Conservation (phyloP, 2,329 filamentous ascomycete species). For the Neopestalotiopsis rosae region DNA sequence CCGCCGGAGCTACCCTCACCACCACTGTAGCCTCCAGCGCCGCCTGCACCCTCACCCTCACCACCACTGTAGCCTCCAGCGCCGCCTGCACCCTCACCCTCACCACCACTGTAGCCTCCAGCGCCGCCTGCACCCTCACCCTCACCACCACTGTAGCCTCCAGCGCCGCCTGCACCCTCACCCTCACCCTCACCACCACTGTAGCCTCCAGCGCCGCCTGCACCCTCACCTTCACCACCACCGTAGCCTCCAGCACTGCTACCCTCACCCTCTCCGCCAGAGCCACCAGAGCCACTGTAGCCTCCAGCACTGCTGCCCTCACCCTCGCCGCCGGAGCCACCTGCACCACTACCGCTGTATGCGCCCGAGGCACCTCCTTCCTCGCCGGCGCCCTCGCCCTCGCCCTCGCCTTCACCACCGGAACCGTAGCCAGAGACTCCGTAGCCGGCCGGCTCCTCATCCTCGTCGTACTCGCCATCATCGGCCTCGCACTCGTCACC, state of each 20-base stretch:
- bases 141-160: not conserved
- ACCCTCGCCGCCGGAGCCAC: not conserved
- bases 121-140: not conserved
- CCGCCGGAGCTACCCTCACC: not conserved
- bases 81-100: not conserved
- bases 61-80: constrained; percentile 4
- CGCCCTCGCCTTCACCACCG: not conserved
- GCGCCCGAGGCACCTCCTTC: not conserved
- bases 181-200: not conserved
- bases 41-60: not conserved
- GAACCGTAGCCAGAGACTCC: not conserved
- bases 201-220: not conserved
- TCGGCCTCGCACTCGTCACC: not conserved
- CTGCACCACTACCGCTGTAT: not conserved
- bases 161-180: not conserved
- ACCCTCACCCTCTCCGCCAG: not conserved
- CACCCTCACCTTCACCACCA: not conserved
- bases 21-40: not conserved
- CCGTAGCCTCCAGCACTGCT: not conserved
- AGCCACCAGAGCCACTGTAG: not conserved
- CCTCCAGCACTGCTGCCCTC: not conserved
- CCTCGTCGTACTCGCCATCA: not conserved
- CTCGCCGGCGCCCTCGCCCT: not conserved
- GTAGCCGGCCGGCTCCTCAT: not conserved
- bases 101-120: not conserved